A percentile compares a stretch with the other conserved stretches of the same genome.
These are phyloP conservation scores for Xerophyta viscosa DNA, from an alignment of 106 monocot genomes.

Conservation along the genomic window DNA sequence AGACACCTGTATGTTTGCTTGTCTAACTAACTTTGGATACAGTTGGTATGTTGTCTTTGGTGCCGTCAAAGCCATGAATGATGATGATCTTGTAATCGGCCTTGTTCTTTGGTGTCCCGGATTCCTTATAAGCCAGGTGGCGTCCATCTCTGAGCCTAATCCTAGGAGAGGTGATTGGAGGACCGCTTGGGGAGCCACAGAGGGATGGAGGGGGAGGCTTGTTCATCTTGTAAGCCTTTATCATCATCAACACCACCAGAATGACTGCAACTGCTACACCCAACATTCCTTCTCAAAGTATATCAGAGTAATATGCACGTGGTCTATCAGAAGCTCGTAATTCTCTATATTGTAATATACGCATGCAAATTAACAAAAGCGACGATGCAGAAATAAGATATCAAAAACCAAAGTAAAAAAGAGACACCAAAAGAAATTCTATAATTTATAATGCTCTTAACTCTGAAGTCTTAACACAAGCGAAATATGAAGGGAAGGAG, in stretches of 20 bases:
- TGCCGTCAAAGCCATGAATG: constrained; percentile 34
- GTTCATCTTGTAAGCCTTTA: constrained; percentile 27
- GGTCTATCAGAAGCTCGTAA: no score
- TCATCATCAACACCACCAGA: background rate
- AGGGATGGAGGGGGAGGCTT: constrained; percentile 55
- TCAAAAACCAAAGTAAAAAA: no score
- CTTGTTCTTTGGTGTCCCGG: constrained; percentile 55
- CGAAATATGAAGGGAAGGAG: no score
- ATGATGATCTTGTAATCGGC: constrained; percentile 60
- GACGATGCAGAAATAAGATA: no score
- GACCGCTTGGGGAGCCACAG: constrained; percentile 51
- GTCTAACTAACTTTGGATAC: constrained; percentile 18
- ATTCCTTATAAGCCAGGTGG: constrained; percentile 65
- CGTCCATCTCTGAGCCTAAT: constrained; percentile 76
- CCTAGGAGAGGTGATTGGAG: constrained; percentile 53
- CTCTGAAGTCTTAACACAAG: no score
- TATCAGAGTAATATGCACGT: no score
- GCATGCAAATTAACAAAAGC: no score
- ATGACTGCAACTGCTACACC: no score
- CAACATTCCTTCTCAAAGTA: no score
- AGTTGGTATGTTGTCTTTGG: constrained; percentile 17
- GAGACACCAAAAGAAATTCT: no score
- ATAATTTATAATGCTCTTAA: no score
- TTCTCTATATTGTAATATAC: no score
- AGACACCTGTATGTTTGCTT: background rate